Base-by-base conservation (phyloP, 805 yeast species). In the Wickerhamomyces queroliae region DNA sequence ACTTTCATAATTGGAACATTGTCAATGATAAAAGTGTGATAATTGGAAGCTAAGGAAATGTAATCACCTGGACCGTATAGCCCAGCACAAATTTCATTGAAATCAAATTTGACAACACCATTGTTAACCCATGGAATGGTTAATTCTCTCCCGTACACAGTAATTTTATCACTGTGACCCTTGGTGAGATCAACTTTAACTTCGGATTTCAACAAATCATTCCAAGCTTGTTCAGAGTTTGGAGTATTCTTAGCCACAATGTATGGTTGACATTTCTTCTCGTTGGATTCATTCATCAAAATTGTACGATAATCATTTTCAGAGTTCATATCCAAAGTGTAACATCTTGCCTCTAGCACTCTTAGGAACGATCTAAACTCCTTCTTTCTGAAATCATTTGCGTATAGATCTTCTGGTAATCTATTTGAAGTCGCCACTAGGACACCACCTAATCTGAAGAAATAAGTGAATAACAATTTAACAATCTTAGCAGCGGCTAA, bases 391-490 rank as follows among this genome's bases (percentile, higher is more conserved):
- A 82, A 80, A 41, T 75, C 80, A 11, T 78, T 78, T 4, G 85
- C 72, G 49, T 83, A 83, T 30, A 83, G 64, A 43, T 82, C 83
- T 47, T 82, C 85, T 0, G 90, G 90, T 13, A 82, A 61, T 53
- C 84, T 69, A 48, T 83, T 83, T 3, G 86, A 78, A 2, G 88
- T 83, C 3, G 89, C 87, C 18, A 83, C 81, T 33, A 83, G 58
- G 0, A 83, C 85, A 5, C 90, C 90, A 3, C 90, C 90, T 11
- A 83, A 56, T 48, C 77, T 80, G 64, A 83, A 82, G 60, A 75
- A 83, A 54, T 75, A 80, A 0, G 83, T 77, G 58, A 83, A 80
- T 36, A 83, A 58, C 12, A 79, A 67, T 55, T 78, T 76, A 41
- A 83, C 63, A 27, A 83, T 78, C 49, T 80, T 82, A 1, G 87